Percentiles rank a stretch among this genome's conserved stretches.
Conservation (phyloP, 2,329 filamentous ascomycete genomes). For the Ophiostoma sp. region DNA sequence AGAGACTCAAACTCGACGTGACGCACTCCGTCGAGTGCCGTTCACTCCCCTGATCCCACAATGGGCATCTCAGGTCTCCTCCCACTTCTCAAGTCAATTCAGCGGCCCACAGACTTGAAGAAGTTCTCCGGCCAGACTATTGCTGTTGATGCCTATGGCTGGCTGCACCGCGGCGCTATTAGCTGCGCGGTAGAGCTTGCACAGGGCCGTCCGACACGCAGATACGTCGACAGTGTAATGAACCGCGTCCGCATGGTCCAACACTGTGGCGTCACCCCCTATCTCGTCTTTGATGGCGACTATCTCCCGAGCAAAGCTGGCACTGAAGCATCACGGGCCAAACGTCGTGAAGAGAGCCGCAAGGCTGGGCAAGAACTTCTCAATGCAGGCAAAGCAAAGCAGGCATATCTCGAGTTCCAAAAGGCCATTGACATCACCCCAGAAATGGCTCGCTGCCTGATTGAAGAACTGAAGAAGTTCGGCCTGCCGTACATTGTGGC, state of each 20-base stretch:
- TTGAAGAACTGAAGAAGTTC: conserved; percentile 80
- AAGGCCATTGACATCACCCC: conserved; percentile 95
- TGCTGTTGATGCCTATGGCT: conserved; percentile 95
- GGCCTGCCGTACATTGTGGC: conserved; percentile 85
- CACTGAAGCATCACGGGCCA: conserved; percentile 74
- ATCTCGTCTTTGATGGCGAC: conserved; percentile 93
- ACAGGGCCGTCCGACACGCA: conserved; percentile 78
- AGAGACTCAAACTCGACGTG: background rate
- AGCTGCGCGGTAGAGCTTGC: conserved; percentile 88
- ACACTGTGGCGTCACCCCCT: conserved; percentile 90
- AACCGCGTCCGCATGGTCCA: conserved; percentile 88
- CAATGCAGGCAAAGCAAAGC: conserved; percentile 70
- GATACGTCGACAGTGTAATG: conserved; percentile 86
- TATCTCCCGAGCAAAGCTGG: conserved; percentile 87
- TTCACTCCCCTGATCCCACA: conserved; percentile 14
- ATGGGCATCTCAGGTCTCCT: conserved; percentile 54
- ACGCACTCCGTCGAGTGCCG: conserved; percentile 12
- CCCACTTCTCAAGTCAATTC: conserved; percentile 91
- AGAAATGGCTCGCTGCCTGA: conserved; percentile 86
- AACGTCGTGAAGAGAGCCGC: conserved; percentile 70
- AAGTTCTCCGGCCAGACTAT: conserved; percentile 83
- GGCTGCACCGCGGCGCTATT: conserved; percentile 90
- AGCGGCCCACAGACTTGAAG: conserved; percentile 79
- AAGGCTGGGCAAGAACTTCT: conserved; percentile 71
- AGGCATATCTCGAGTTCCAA: conserved; percentile 81